Conservation (phyloP, 441 rosid species). For the Biscutella laevigata region DNA sequence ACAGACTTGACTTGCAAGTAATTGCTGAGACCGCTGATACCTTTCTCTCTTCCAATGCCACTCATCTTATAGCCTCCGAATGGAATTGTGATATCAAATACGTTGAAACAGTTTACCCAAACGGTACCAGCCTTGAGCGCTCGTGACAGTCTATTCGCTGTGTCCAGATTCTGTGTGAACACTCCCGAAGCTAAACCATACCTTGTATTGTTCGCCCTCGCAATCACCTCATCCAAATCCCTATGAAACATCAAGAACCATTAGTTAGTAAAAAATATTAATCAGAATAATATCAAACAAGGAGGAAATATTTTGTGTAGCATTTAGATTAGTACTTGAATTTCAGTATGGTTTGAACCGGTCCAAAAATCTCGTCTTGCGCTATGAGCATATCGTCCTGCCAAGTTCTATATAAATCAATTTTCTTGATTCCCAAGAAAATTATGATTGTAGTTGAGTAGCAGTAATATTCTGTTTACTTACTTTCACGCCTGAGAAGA, state of each 20-base stretch:
- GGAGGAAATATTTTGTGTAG: not conserved
- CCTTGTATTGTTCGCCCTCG: conserved; percentile 41
- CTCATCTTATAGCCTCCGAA: conserved; percentile 86
- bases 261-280: not conserved
- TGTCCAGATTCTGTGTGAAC: conserved; percentile 57
- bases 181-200: conserved; percentile 71
- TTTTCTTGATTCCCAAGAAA: not conserved
- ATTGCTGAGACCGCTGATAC: conserved; percentile 47
- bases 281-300: not conserved
- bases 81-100: conserved; percentile 54
- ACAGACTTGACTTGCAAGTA: conserved; percentile 81
- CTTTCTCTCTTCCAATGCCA: conserved; percentile 66
- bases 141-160: conserved; percentile 49
- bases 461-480: not conserved
- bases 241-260: conserved; percentile 28
- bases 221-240: conserved; percentile 59
- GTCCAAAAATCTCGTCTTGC: conserved; percentile 79
- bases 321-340: conserved; percentile 34
- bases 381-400: conserved; percentile 87
- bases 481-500: conserved; percentile 76
- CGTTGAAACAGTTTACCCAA: conserved; percentile 61
- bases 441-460: not conserved
- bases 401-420: not conserved
- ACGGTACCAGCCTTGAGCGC: conserved; percentile 56
- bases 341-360: conserved; percentile 76